phyloP scores from a whole-genome alignment of 371 early-diverging fungal species.

The Mortierella polycephala region DNA sequence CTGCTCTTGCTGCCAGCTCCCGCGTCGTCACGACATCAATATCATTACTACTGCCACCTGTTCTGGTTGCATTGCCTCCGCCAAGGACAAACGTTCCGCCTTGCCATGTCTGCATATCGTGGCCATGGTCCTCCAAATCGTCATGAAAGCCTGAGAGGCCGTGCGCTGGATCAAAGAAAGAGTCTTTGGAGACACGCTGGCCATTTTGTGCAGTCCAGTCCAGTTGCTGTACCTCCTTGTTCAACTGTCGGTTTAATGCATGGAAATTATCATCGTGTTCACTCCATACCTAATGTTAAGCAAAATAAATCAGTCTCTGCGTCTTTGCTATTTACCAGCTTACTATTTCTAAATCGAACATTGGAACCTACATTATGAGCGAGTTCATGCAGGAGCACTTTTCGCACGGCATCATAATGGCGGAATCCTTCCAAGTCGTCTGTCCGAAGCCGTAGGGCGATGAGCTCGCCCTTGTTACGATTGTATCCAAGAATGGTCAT shows the following conservation, averaged over 20 bases:
- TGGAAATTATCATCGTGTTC: conserved; percentile 89
- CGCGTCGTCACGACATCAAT: conserved; percentile 23
- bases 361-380: conserved; percentile 74
- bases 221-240: conserved; percentile 73
- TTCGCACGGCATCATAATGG: conserved; percentile 76
- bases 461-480: conserved; percentile 82
- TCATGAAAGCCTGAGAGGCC: conserved; percentile 38
- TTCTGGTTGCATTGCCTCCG: conserved; percentile 3
- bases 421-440: conserved; percentile 91
- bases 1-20: conserved; percentile 50
- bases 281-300: conserved; percentile 63
- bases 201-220: conserved; percentile 74
- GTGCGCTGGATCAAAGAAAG: conserved; percentile 58
- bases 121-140: conserved; percentile 27
- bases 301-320: not conserved
- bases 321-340: too few species aligned
- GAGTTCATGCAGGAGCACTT: conserved; percentile 90
- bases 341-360: too few species aligned
- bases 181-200: conserved; percentile 52
- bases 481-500: conserved; percentile 88
- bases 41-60: not conserved
- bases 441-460: conserved; percentile 88
- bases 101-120: conserved; percentile 23
- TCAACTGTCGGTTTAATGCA: conserved; percentile 80
- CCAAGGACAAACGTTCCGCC: conserved; percentile 49